Percentiles rank a stretch among this genome's conserved stretches.
These are phyloP conservation scores for Cryptococcus neoformans DNA, from an alignment of 1,284 basidiomycete species.

Conservation along the genomic window DNA sequence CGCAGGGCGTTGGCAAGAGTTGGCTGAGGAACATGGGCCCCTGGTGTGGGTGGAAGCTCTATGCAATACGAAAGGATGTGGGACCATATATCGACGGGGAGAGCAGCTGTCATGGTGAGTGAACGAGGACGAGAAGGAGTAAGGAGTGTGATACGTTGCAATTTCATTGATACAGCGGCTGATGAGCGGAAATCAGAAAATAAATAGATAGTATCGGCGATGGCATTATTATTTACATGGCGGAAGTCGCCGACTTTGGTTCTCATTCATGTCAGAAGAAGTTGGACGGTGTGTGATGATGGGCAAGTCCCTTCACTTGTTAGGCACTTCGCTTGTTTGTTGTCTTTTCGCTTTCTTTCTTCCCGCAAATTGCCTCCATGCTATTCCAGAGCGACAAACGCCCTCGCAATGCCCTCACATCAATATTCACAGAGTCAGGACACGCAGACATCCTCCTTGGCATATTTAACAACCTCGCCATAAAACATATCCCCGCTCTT, in stretches of 20 bases:
- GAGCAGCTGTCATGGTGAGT: background rate
- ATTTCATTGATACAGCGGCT: too few relatives aligned
- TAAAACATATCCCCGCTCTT: background rate
- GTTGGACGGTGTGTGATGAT: too few relatives aligned
- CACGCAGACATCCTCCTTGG: background rate
- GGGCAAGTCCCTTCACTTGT: too few relatives aligned
- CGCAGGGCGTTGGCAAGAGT: background rate
- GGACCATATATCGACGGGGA: background rate
- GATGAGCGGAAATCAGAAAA: too few relatives aligned
- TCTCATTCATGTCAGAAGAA: too few relatives aligned
- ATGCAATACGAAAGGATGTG: slow-evolving; percentile 3
- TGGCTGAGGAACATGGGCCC: background rate
- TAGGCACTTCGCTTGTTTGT: too few relatives aligned
- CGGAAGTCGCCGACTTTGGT: too few relatives aligned
- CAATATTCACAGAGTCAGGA: background rate
- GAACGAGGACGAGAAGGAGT: background rate
- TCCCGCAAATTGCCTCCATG: background rate
- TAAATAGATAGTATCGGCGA: too few relatives aligned
- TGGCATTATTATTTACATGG: too few relatives aligned
- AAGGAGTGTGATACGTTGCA: background rate
- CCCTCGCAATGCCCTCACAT: background rate
- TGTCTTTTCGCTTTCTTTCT: too few relatives aligned
- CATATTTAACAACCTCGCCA: background rate
- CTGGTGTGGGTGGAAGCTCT: background rate
- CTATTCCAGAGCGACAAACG: background rate